These are phyloP conservation scores for Aspergillus ustus DNA, from an alignment of 2,329 filamentous ascomycete genomes.

Conservation along the genomic window DNA sequence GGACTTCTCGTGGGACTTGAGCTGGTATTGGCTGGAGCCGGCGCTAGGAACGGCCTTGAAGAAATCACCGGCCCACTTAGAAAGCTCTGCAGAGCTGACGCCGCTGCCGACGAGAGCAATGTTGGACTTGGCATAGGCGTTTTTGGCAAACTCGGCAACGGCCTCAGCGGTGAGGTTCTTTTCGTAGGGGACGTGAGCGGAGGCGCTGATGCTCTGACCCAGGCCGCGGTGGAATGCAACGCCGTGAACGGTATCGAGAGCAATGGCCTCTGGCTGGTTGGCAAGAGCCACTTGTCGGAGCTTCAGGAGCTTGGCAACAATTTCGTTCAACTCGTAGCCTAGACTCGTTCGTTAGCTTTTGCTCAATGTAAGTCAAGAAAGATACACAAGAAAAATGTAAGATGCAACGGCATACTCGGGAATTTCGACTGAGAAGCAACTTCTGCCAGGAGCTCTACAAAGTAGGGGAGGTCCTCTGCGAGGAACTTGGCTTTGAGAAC, in stretches of 20 bases:
- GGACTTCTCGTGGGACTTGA: slow-evolving; percentile 65
- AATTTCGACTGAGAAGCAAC: slow-evolving; percentile 88
- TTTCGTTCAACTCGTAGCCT: slow-evolving; percentile 92
- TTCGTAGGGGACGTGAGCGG: slow-evolving; percentile 70
- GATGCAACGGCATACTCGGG: slow-evolving; percentile 56
- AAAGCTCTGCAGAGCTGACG: slow-evolving; percentile 73
- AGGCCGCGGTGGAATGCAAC: slow-evolving; percentile 94
- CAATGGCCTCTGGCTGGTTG: slow-evolving; percentile 67
- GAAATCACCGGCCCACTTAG: slow-evolving; percentile 92
- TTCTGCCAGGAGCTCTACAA: slow-evolving; percentile 92
- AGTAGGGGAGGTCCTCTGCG: slow-evolving; percentile 94
- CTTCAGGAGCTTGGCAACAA: slow-evolving; percentile 77
- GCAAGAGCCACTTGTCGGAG: slow-evolving; percentile 76
- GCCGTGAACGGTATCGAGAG: slow-evolving; percentile 82
- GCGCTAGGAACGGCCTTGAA: slow-evolving; percentile 72
- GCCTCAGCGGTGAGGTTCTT: slow-evolving; percentile 80
- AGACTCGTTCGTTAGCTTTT: slow-evolving; percentile 17
- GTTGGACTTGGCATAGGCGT: slow-evolving; percentile 86
- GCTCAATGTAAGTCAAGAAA: too few species aligned
- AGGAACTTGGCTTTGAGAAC: slow-evolving; percentile 95
- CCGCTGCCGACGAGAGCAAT: slow-evolving; percentile 92
- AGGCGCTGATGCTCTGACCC: slow-evolving; percentile 75
- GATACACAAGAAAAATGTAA: too few species aligned
- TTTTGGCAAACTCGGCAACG: slow-evolving; percentile 74
- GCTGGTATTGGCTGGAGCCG: slow-evolving; percentile 55